phyloP scores from a whole-genome alignment of 2,329 filamentous ascomycete species.

The Pseudonectria foliicola region DNA sequence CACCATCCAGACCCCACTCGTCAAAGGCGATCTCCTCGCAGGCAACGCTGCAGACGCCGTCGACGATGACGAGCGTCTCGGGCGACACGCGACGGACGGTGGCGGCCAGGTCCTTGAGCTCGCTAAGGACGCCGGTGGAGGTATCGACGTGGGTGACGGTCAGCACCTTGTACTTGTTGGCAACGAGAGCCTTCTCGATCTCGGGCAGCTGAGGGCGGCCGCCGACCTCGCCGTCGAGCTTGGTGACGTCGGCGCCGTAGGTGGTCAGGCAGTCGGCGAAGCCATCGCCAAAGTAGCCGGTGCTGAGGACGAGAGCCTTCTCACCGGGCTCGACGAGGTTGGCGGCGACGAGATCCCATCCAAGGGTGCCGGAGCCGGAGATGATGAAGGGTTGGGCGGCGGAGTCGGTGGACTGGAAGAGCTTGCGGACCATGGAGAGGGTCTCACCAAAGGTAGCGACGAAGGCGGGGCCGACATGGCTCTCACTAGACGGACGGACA shows the following conservation, averaged over 20 bases:
- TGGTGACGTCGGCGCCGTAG: slow-evolving; percentile 84
- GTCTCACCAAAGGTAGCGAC: slow-evolving; percentile 88
- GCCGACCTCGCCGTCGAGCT: slow-evolving; percentile 83
- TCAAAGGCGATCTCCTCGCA: slow-evolving; percentile 96
- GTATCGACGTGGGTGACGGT: slow-evolving; percentile 98
- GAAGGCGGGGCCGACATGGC: slow-evolving; percentile 84
- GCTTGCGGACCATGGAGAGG: slow-evolving; percentile 77
- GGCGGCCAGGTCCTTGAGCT: slow-evolving; percentile 77
- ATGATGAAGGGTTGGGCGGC: slow-evolving; percentile 86
- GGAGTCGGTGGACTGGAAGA: slow-evolving; percentile 84
- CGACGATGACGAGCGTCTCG: slow-evolving; percentile 84
- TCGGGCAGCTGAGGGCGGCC: slow-evolving; percentile 78
- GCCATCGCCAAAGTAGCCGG: slow-evolving; percentile 93
- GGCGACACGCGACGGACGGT: slow-evolving; percentile 82
- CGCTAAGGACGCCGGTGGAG: slow-evolving; percentile 89
- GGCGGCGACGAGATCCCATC: slow-evolving; percentile 93
- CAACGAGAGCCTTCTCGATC: slow-evolving; percentile 79
- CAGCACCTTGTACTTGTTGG: slow-evolving; percentile 89
- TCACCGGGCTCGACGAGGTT: slow-evolving; percentile 88
- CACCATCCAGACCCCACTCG: slow-evolving; percentile 86
- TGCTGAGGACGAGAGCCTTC: slow-evolving; percentile 86
- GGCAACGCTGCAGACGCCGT: slow-evolving; percentile 95
- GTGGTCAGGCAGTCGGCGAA: slow-evolving; percentile 88
- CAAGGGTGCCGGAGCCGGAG: slow-evolving; percentile 88
- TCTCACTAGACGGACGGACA: no score